phyloP scores from a whole-genome alignment of 306 rosid species.

The Prunus persica region DNA sequence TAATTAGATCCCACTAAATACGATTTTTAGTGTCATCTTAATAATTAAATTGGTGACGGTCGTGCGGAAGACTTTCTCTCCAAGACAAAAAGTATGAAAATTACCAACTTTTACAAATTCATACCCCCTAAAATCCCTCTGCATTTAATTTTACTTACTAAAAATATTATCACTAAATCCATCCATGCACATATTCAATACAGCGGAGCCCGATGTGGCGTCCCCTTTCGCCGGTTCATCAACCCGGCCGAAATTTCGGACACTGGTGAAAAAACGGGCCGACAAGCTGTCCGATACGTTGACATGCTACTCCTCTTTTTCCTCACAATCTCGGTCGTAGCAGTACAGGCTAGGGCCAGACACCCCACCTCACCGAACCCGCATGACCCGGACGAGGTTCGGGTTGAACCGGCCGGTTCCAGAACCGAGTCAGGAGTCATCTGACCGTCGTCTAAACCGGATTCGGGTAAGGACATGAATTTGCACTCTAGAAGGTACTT shows the following conservation, averaged over 20 bases:
- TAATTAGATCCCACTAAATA: background rate
- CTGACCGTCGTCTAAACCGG: conserved; percentile 50
- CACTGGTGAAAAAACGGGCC: conserved; percentile 19
- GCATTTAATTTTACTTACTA: background rate
- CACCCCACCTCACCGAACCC: conserved; percentile 50
- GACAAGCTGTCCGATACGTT: conserved; percentile 49
- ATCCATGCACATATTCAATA: conserved; percentile 42
- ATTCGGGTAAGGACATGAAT: conserved; percentile 57
- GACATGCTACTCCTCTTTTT: conserved; percentile 50
- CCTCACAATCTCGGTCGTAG: conserved; percentile 69
- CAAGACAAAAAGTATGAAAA: background rate
- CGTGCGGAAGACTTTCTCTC: background rate
- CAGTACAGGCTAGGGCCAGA: conserved; percentile 55
- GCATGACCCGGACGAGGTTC: conserved; percentile 65
- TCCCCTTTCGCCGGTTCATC: conserved; percentile 80
- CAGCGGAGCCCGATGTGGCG: conserved; percentile 85
- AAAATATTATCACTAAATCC: no score
- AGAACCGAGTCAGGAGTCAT: conserved; percentile 80
- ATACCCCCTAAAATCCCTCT: conserved; percentile 6
- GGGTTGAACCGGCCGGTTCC: conserved; percentile 61
- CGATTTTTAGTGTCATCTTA: background rate
- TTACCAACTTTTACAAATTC: conserved; percentile 10
- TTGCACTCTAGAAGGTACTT: conserved; percentile 65
- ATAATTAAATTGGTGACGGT: background rate
- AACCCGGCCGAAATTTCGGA: conserved; percentile 33